Evolutionary conservation across 305 asterid species (phyloP).

Genomic region (Solanum chacoense): DNA sequence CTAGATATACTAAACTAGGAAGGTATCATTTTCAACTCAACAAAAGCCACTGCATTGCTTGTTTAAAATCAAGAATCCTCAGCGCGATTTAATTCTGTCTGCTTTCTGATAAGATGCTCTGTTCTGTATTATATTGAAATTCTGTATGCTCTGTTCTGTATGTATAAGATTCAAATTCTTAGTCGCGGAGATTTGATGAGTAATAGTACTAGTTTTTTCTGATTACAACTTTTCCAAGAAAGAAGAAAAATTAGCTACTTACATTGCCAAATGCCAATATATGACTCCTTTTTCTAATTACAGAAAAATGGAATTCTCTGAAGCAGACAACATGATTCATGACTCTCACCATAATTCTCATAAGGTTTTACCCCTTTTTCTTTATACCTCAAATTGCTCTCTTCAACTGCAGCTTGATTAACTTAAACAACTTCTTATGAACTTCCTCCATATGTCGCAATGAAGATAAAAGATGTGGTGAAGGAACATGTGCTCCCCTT

Average conservation of each 20-base stretch:
- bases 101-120: not conserved
- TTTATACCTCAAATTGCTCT: not conserved
- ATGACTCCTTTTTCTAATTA: not conserved
- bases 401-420: not conserved
- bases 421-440: not conserved
- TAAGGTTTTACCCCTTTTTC: not conserved
- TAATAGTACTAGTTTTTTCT: too few relatives aligned
- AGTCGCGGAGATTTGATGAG: not conserved
- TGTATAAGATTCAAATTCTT: too few relatives aligned
- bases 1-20: not conserved
- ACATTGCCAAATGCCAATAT: too few relatives aligned
- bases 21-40: not conserved
- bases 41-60: not conserved
- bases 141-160: not conserved
- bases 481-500: conserved; percentile 24
- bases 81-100: too few relatives aligned
- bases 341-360: not conserved
- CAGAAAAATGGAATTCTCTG: not conserved
- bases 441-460: not conserved
- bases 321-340: not conserved
- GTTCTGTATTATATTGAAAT: not conserved
- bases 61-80: not conserved
- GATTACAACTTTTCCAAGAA: not conserved
- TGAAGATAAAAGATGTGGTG: conserved; percentile 13
- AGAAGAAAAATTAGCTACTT: not conserved